Conservation (phyloP, 2,329 filamentous ascomycete species). For the Ceratocystis smalleyi region DNA sequence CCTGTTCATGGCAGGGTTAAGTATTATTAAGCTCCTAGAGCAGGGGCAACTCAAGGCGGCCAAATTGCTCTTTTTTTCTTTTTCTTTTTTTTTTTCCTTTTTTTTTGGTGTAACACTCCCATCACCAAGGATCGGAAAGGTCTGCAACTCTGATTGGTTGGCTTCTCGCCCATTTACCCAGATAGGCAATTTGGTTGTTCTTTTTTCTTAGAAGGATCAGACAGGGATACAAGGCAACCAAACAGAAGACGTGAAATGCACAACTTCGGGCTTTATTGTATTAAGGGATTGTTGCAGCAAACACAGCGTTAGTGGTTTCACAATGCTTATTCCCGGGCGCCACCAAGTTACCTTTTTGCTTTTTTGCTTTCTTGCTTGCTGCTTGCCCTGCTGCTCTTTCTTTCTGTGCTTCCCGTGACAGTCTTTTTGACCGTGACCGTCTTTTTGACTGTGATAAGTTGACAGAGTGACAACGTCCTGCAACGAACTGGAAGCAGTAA, state of each 20-base stretch:
- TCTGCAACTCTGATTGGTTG: background rate
- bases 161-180: background rate
- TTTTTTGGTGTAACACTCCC: background rate
- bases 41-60: background rate
- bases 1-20: background rate
- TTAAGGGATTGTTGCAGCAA: slow-evolving; percentile 3
- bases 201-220: background rate
- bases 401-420: background rate
- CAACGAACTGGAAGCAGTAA: background rate
- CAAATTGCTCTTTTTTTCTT: background rate
- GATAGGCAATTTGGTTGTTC: background rate
- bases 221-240: background rate
- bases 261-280: background rate
- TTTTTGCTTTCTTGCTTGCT: background rate
- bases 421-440: background rate
- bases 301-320: slow-evolving; percentile 4
- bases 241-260: background rate
- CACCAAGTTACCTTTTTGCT: background rate
- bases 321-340: background rate
- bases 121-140: background rate
- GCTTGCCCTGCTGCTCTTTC: background rate
- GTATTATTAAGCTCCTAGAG: background rate
- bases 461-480: background rate
- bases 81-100: too few relatives aligned
- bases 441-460: background rate